Percentiles rank a stretch among this genome's conserved stretches.
phyloP scores from a whole-genome alignment of 75 land plant genomes.

The Sequoiadendron giganteum region DNA sequence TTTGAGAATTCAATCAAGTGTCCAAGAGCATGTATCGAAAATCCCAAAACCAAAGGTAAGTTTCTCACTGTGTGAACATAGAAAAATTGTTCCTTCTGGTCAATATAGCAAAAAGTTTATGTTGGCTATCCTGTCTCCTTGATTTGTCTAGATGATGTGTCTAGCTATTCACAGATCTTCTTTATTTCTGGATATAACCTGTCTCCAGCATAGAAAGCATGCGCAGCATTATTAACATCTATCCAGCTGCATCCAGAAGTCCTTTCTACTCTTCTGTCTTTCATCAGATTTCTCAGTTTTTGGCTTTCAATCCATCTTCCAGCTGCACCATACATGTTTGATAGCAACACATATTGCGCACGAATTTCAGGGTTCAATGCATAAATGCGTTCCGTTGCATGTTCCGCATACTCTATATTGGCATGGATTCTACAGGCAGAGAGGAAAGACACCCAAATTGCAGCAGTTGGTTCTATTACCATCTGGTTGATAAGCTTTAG shows the following conservation, averaged over 20 bases:
- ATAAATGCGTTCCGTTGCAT: not conserved
- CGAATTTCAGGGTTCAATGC: conserved; percentile 7
- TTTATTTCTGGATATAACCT: conserved; percentile 10
- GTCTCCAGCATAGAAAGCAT: not conserved
- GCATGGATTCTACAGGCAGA: conserved; percentile 15
- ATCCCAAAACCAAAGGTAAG: too few species aligned
- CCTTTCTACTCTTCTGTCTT: not conserved
- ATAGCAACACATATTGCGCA: conserved; percentile 13
- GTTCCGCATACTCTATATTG: not conserved
- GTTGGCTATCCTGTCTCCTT: not conserved
- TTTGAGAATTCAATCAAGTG: too few species aligned
- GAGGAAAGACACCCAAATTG: conserved; percentile 14
- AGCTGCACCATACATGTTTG: conserved; percentile 11
- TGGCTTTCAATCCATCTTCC: not conserved
- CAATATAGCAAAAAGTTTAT: not conserved
- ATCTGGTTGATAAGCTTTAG: conserved; percentile 7
- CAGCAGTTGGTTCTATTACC: not conserved
- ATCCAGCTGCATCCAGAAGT: conserved; percentile 6
- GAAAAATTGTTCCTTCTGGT: too few species aligned
- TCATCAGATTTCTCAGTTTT: not conserved
- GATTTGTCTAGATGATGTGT: not conserved
- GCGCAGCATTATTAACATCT: not conserved
- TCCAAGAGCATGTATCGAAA: too few species aligned
- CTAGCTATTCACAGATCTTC: conserved; percentile 9
- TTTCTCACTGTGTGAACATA: too few species aligned